Evolutionary conservation across 768 basidiomycete genomes (phyloP).

Genomic region (Mycena leptocephala): DNA sequence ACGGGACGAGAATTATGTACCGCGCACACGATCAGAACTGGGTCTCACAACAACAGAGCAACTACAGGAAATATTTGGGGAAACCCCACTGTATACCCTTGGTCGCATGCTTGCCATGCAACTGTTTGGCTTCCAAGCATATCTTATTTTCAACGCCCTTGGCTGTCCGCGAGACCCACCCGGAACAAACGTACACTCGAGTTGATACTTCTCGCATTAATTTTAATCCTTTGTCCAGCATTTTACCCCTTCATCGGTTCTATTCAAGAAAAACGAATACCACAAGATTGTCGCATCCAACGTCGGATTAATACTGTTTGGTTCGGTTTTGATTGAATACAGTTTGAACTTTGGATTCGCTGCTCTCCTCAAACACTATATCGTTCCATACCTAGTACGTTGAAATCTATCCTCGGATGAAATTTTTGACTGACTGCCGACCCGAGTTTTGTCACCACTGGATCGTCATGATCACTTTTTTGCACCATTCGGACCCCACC

Average conservation of each 20-base stretch:
- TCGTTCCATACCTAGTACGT: slow-evolving; percentile 46
- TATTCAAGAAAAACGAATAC: slow-evolving; percentile 4
- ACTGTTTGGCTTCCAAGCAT: slow-evolving; percentile 1
- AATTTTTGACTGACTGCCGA: not conserved
- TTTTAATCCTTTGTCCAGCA: not conserved
- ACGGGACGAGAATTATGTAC: slow-evolving; percentile 84
- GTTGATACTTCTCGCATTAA: too few species aligned
- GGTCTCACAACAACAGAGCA: not conserved
- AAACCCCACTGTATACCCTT: slow-evolving; percentile 64
- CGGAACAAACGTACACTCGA: not conserved
- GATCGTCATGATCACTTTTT: slow-evolving; percentile 68
- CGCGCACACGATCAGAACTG: slow-evolving; percentile 50
- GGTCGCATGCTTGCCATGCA: slow-evolving; percentile 66
- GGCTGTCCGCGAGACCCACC: slow-evolving; percentile 26
- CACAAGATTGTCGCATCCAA: not conserved
- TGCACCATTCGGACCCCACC: slow-evolving; percentile 73
- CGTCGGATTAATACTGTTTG: not conserved
- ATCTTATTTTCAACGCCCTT: slow-evolving; percentile 34
- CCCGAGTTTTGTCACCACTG: not conserved
- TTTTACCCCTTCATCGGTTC: not conserved
- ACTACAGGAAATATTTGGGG: slow-evolving; percentile 64
- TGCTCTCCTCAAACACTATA: not conserved
- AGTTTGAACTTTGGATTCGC: not conserved
- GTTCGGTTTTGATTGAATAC: not conserved
- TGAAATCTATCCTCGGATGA: not conserved